A percentile compares a stretch with the other conserved stretches of the same genome.
Conservation (phyloP, 2,329 filamentous ascomycete species). For the Trichoderma asperellum region DNA sequence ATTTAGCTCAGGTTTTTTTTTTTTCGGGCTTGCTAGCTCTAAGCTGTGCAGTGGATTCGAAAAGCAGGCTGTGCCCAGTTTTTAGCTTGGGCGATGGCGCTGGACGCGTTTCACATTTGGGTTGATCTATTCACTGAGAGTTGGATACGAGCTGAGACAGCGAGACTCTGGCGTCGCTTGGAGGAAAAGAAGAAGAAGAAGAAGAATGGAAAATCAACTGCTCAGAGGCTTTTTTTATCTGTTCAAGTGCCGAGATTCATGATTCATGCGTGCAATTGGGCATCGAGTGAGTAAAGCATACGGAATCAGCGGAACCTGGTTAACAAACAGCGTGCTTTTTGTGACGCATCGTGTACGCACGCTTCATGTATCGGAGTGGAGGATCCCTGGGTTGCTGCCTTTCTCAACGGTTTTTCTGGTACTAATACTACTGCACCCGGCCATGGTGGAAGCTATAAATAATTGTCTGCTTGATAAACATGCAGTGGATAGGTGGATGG, state of each 20-base stretch:
- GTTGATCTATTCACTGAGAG: neutral
- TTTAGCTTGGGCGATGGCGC: neutral
- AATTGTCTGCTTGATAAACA: neutral
- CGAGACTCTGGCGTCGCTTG: neutral
- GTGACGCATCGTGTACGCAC: neutral
- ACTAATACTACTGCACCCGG: neutral
- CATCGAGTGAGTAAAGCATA: neutral
- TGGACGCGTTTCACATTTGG: neutral
- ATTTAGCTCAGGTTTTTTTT: neutral
- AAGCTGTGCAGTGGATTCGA: neutral
- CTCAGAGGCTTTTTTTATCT: neutral
- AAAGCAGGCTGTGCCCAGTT: neutral
- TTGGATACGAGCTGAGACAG: neutral
- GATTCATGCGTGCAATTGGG: neutral
- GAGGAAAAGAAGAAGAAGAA: no score
- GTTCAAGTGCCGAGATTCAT: neutral
- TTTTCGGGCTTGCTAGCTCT: neutral
- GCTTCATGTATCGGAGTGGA: neutral
- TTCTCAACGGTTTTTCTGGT: neutral
- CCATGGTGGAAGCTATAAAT: neutral
- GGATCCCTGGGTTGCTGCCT: neutral
- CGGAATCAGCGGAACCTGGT: neutral
- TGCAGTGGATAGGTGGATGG: neutral
- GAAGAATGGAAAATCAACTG: neutral
- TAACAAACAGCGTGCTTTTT: neutral